Evolutionary conservation across 257 asterid species (phyloP).

Genomic region (Primulina huaijiensis): DNA sequence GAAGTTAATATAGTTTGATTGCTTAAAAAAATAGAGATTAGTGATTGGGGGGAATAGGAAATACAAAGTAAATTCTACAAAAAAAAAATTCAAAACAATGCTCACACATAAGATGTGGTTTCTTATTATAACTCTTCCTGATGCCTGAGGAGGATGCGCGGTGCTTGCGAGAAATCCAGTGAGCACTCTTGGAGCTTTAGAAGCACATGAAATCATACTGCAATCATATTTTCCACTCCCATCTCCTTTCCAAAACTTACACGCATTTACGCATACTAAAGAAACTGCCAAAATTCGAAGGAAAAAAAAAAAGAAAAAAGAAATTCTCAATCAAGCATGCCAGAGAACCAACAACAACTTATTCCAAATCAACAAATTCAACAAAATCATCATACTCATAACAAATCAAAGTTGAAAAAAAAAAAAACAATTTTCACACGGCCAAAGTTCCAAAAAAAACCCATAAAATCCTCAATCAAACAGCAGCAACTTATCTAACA

Average conservation of each 20-base stretch:
- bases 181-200: constrained; percentile 74
- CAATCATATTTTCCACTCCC: constrained; percentile 65
- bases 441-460: too few relatives aligned
- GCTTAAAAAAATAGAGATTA: background rate
- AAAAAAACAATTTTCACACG: too few relatives aligned
- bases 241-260: constrained; percentile 74
- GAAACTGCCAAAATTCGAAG: constrained; percentile 52
- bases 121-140: constrained; percentile 38
- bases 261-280: constrained; percentile 66
- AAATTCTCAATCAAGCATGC: constrained; percentile 1
- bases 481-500: background rate
- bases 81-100: constrained; percentile 11
- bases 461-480: background rate
- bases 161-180: constrained; percentile 89
- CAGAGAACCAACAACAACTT: background rate
- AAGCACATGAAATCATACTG: constrained; percentile 69
- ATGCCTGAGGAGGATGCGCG: constrained; percentile 51
- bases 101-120: constrained; percentile 57
- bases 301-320: background rate
- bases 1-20: constrained; percentile 7
- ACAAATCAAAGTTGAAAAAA: background rate
- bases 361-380: constrained; percentile 1
- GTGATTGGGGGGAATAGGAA: background rate
- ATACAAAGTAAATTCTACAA: background rate
- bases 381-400: constrained; percentile 13